Percentiles rank a stretch among this genome's conserved stretches.
Conservation (phyloP, 2,329 filamentous ascomycete species). For the Pleurostoma richardsiae region DNA sequence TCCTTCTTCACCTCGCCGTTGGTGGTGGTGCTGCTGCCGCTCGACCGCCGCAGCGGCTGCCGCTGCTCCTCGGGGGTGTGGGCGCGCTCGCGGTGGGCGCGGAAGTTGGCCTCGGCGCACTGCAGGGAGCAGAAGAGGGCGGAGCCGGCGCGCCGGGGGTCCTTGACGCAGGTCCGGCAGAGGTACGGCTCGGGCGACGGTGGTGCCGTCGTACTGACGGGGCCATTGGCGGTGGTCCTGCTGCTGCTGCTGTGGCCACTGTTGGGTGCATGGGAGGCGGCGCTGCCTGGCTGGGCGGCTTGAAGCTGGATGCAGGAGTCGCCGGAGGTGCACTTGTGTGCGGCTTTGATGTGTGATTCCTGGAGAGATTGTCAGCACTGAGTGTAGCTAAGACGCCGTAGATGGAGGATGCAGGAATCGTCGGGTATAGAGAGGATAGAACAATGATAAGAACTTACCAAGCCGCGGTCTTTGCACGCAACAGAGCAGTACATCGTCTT, state of each 20-base stretch:
- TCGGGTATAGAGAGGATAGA: too few relatives aligned
- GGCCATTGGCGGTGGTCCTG: too few relatives aligned
- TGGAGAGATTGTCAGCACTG: constrained; percentile 3
- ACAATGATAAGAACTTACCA: constrained; percentile 7
- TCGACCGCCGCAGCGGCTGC: too few relatives aligned
- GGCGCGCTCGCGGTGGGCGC: constrained; percentile 22
- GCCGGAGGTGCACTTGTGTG: constrained; percentile 17
- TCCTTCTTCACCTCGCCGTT: too few relatives aligned
- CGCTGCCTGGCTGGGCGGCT: constrained; percentile 14
- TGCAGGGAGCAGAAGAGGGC: constrained; percentile 21
- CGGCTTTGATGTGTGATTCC: constrained; percentile 13
- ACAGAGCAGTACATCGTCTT: constrained; percentile 20
- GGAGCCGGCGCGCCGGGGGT: constrained; percentile 15
- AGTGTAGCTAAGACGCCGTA: not conserved
- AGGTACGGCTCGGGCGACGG: constrained; percentile 10
- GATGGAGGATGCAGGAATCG: too few relatives aligned
- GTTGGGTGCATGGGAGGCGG: constrained; percentile 5
- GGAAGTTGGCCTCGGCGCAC: constrained; percentile 24
- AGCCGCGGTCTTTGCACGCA: constrained; percentile 14
- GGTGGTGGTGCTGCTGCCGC: too few relatives aligned
- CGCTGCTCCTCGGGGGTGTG: constrained; percentile 15
- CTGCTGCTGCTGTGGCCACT: too few relatives aligned
- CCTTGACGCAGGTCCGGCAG: constrained; percentile 24
- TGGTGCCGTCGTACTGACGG: too few relatives aligned
- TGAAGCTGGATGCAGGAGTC: constrained; percentile 14